Conservation (phyloP, 1,284 basidiomycete genomes). For the Neotropicomus parvogracilis region DNA sequence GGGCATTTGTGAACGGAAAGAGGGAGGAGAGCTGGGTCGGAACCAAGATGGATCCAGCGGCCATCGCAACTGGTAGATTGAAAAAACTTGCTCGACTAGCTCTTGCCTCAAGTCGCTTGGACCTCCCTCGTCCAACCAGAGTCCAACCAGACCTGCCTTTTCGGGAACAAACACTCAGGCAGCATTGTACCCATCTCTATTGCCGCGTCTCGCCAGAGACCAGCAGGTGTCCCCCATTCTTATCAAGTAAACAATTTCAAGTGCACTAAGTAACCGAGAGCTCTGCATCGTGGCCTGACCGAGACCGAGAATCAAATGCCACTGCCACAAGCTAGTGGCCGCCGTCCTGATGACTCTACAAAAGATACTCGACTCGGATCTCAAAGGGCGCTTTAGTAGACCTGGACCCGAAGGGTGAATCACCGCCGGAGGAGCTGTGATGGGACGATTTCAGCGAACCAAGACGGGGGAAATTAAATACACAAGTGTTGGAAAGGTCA, state of each 20-base stretch:
- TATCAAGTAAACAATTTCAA: not conserved
- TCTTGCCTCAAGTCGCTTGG: not conserved
- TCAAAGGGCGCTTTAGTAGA: constrained; percentile 7
- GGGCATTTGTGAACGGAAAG: constrained; percentile 48
- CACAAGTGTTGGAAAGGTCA: constrained; percentile 8
- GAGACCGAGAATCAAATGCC: constrained; percentile 8
- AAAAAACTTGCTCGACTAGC: not conserved
- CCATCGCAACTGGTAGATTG: constrained; percentile 27
- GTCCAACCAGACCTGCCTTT: constrained; percentile 31
- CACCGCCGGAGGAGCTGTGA: constrained; percentile 10
- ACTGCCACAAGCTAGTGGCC: not conserved
- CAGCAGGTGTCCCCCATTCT: not conserved
- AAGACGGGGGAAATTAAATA: constrained; percentile 4
- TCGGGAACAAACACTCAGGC: constrained; percentile 19
- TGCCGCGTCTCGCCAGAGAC: too few relatives aligned
- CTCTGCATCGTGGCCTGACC: too few relatives aligned
- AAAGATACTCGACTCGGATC: constrained; percentile 1
- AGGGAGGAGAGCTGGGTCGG: constrained; percentile 64
- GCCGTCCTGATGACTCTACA: not conserved
- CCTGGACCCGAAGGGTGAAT: constrained; percentile 16
- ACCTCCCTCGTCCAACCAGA: too few relatives aligned
- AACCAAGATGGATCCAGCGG: constrained; percentile 49
- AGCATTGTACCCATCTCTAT: too few relatives aligned
- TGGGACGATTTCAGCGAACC: constrained; percentile 3
- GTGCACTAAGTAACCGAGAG: not conserved